Percentiles rank a stretch among this genome's conserved stretches.
Evolutionary conservation across 257 asterid species (phyloP).

Genomic region (Ilex asprella): DNA sequence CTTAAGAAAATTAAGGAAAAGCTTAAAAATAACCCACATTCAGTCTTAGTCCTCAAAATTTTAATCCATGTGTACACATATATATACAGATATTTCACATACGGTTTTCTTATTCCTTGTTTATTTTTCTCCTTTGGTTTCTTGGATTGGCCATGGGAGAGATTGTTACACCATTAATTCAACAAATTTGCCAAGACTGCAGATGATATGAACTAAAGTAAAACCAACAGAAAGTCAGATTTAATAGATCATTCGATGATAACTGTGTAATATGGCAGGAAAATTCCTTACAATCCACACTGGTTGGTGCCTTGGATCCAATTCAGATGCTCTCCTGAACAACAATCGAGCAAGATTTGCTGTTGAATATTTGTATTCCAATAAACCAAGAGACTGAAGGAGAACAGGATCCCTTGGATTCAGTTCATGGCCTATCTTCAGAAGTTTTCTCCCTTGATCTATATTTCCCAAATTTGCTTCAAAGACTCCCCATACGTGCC

Average conservation of each 20-base stretch:
- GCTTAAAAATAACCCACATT: no score
- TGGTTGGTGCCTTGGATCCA: conserved; percentile 88
- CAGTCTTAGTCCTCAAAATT: no score
- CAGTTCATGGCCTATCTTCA: conserved; percentile 77
- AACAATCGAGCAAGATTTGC: conserved; percentile 69
- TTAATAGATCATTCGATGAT: no score
- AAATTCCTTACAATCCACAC: conserved; percentile 78
- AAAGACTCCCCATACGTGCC: conserved; percentile 99
- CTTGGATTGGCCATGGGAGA: no score
- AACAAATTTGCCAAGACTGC: no score
- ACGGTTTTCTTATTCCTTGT: no score
- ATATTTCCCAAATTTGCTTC: conserved; percentile 67
- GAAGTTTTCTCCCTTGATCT: conserved; percentile 75
- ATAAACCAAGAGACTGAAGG: conserved; percentile 75
- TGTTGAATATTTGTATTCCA: conserved; percentile 69
- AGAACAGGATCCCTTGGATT: conserved; percentile 97
- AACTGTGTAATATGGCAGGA: not conserved
- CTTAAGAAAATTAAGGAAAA: no score
- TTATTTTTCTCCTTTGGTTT: no score
- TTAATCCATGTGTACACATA: no score
- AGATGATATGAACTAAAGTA: no score
- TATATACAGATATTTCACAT: no score
- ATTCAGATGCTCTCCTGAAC: conserved; percentile 73
- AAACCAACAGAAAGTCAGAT: not conserved
- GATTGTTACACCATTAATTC: no score